Base-by-base conservation (phyloP, 139 green algal genomes). In the Picochlorum sp. region DNA sequence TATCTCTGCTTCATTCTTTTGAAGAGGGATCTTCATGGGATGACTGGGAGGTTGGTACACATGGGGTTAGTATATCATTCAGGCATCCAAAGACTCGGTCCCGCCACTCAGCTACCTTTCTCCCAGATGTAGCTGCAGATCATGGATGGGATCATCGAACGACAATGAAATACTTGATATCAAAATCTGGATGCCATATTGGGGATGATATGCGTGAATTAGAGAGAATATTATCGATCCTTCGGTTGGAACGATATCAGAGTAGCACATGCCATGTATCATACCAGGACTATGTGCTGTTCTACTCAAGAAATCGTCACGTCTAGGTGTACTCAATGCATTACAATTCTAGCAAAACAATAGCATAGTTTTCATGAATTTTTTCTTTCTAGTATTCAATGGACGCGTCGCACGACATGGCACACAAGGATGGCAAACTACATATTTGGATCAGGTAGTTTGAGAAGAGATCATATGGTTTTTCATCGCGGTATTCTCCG, bases 1-100 rank as follows among this genome's bases (percentile, higher is more conserved):
- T 95, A 3, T 88, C 78, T 0, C 71, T 95, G 30, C 87, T 95
- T 45, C 60, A 54, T 24, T 61, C 51, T 21, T 95, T 93, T 69
- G 79, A 93, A 52, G 28, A 65, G 9, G 87, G 71, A 4, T 49
- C 41, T 0, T 31, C 57, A 52, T 89, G 75, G 82, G 51, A 79
- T 21, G 83, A 95, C 71, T 95, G 88, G 88, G 60, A 77, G 24
- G 59, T 86, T 20, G 77, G 85, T 28, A 50, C 37, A 21, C 65
- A 79, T 45, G 73, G 85, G 20, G 41, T 92, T 3, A 83, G 83
- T 21, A 83, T 94, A 16, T 64, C 83, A 21, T 95, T 95, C 57
- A 50, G 23, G 4, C 81, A 92, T 41, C 83, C 83, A 1, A 56
- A 64, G 6, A 67, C 69, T 9, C 26, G 61, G 3, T 65, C 51